Evolutionary conservation across 306 rosid genomes (phyloP).

Genomic region (Gynostemma pentaphyllum): DNA sequence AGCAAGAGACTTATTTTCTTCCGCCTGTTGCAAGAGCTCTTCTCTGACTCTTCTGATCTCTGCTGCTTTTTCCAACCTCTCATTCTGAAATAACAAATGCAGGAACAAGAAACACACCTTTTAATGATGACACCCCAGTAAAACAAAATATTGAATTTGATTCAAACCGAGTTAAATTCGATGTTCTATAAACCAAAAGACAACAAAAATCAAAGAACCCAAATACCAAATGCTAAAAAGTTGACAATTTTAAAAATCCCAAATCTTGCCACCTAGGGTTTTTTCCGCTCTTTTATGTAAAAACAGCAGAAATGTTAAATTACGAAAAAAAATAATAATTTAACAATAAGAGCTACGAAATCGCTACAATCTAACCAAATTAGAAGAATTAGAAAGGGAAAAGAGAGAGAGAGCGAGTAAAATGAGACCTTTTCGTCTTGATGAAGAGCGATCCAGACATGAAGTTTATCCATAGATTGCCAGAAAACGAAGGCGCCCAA

Average conservation of each 20-base stretch:
- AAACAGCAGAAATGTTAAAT: too few species aligned
- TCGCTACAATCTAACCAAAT: not conserved
- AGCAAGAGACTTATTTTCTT: conserved; percentile 38
- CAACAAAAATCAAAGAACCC: not conserved
- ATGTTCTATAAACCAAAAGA: not conserved
- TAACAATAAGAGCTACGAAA: not conserved
- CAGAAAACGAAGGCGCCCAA: conserved; percentile 86
- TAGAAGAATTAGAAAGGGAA: not conserved
- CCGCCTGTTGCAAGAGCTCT: conserved; percentile 55
- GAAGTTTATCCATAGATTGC: conserved; percentile 87
- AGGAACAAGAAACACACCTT: not conserved
- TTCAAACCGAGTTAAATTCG: not conserved
- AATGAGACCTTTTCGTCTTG: conserved; percentile 99
- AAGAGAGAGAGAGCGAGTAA: not conserved
- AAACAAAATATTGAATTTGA: not conserved
- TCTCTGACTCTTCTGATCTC: conserved; percentile 81
- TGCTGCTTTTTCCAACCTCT: conserved; percentile 67
- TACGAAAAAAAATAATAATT: too few species aligned
- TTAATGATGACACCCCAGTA: not conserved
- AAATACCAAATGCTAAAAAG: not conserved
- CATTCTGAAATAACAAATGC: conserved; percentile 32
- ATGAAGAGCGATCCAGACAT: conserved; percentile 96
- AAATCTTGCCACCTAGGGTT: not conserved
- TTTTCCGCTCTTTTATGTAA: not conserved
- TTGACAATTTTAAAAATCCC: too few species aligned